phyloP scores from a whole-genome alignment of 805 yeast genomes.

The Cyberlindnera mycetangii region DNA sequence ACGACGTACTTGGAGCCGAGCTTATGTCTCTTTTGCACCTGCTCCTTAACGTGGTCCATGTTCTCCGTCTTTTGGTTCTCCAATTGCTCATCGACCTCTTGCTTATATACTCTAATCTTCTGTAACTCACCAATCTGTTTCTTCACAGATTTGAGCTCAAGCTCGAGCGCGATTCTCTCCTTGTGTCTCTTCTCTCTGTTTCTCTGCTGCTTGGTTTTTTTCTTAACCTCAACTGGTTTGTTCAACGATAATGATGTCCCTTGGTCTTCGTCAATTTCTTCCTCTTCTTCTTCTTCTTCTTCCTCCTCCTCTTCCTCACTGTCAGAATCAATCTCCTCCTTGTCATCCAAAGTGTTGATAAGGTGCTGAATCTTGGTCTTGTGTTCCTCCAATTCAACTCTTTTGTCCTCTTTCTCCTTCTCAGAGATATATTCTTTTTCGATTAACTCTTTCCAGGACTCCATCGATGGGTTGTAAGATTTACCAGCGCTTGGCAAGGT shows the following conservation, averaged over 20 bases:
- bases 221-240: constrained; percentile 62
- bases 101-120: constrained; percentile 37
- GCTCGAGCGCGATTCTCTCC: constrained; percentile 53
- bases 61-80: constrained; percentile 27
- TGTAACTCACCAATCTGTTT: constrained; percentile 57
- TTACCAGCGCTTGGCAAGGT: constrained; percentile 76
- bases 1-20: constrained; percentile 47
- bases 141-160: constrained; percentile 57
- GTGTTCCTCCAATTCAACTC: constrained; percentile 59
- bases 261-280: constrained; percentile 37
- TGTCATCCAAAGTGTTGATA: constrained; percentile 59
- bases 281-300: constrained; percentile 36
- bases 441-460: constrained; percentile 76
- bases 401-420: constrained; percentile 61
- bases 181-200: constrained; percentile 64
- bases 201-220: constrained; percentile 76
- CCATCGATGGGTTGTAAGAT: constrained; percentile 87
- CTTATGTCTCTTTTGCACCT: constrained; percentile 31
- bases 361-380: constrained; percentile 61
- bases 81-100: constrained; percentile 26
- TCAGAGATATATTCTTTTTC: constrained; percentile 64
- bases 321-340: constrained; percentile 47
- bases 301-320: constrained; percentile 35
- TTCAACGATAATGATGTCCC: constrained; percentile 60
- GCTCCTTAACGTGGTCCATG: constrained; percentile 16